Conservation (phyloP, 306 rosid genomes). For the Fragaria ananassa region DNA sequence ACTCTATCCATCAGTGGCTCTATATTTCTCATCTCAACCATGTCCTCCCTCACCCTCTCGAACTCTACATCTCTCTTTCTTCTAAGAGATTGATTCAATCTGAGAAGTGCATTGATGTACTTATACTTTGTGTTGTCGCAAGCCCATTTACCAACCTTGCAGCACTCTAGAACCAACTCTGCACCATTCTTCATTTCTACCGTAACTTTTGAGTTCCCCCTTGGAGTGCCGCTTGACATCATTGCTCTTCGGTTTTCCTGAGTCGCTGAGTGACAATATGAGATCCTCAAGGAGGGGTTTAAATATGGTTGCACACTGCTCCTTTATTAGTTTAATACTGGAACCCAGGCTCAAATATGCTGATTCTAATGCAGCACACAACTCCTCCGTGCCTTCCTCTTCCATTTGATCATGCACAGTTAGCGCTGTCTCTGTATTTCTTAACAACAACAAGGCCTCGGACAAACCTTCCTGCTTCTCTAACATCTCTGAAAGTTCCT, state of each 20-base stretch:
- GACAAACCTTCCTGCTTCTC: neutral
- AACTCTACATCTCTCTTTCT: neutral
- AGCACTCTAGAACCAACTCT: neutral
- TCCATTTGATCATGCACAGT: neutral
- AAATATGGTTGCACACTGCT: neutral
- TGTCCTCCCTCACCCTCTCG: neutral
- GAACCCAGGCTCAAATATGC: neutral
- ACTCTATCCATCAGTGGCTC: neutral
- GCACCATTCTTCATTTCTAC: neutral
- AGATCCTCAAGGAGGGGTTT: neutral
- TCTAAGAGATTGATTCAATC: neutral
- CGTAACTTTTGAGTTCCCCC: neutral
- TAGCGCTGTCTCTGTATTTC: neutral
- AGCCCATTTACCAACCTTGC: neutral
- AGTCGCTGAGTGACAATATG: no score
- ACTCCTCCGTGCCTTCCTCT: neutral
- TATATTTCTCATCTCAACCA: neutral
- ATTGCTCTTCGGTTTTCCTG: neutral
- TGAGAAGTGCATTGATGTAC: neutral
- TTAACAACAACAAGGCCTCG: neutral
- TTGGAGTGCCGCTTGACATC: neutral
- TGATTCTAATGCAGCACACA: no score
- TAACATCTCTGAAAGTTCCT: neutral
- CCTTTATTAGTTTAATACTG: neutral
- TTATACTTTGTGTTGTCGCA: neutral